Base-by-base conservation (phyloP, 1,139 yeast genomes). In the Kodamaea plutei region DNA sequence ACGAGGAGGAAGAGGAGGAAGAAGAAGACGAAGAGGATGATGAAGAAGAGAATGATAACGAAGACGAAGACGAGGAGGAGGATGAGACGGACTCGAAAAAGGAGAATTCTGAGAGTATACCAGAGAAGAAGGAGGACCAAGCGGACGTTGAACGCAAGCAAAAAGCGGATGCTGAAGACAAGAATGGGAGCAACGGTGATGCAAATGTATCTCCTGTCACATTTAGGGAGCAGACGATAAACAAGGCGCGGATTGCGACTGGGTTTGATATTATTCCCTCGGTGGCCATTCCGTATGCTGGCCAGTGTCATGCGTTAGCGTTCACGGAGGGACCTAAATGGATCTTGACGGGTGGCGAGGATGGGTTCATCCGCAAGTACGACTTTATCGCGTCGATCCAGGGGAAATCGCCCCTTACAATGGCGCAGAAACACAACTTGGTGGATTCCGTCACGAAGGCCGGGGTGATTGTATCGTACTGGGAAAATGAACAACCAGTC, bases 271-370 rank as follows among this genome's bases (percentile, higher is more conserved):
- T 82, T 2, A 57, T 67, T 20, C 91, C 93, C 1, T 66, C 77
- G 3, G 85, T 79, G 14, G 88, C 89, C 5, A 76, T 83, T 6
- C 89, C 89, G 1, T 79, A 79, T 41, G 63, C 84, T 2, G 56
- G 80, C 0, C 77, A 78, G 30, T 78, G 94, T 25, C 88, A 88
- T 55, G 71, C 93, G 6, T 50, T 91, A 31, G 83, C 93, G 6
- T 66, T 88, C 33, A 76, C 95, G 1, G 77, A 76, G 49, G 95
- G 95, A 6, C 81, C 91, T 28, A 81, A 81, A 50, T 89, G 89
- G 83, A 68, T 91, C 33, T 79, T 89, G 47, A 82, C 96, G 1
- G 99, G 99, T 13, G 98, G 98, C 5, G 93, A 85, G 43, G 99
- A 91, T 54, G 99, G 99, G 8, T 85, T 79, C 47, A 84, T 91